phyloP scores from a whole-genome alignment of 352 stramenopile species.

The Pythium insidiosum region DNA sequence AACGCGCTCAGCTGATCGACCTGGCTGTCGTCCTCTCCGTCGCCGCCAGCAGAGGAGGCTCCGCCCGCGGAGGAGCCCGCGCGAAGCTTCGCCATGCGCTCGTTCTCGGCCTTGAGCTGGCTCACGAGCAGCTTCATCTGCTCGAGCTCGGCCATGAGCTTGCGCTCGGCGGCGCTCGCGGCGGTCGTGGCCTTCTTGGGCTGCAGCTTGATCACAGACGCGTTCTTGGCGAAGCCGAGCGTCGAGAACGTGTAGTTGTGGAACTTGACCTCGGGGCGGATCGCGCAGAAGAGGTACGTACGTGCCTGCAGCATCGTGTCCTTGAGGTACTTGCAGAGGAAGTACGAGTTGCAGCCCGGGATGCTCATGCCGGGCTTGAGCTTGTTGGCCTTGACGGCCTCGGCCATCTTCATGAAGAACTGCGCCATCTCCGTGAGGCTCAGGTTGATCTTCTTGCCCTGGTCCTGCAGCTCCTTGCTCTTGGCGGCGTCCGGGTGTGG shows the following conservation, averaged over 20 bases:
- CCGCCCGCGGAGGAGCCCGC: conserved; percentile 19
- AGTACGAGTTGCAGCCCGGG: conserved; percentile 92
- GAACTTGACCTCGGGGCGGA: conserved; percentile 91
- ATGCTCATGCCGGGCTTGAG: conserved; percentile 91
- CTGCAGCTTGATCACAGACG: conserved; percentile 91
- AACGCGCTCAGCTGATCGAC: conserved; percentile 61
- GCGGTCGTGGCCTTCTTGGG: conserved; percentile 91
- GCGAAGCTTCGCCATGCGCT: conserved; percentile 57
- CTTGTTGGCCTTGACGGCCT: conserved; percentile 91
- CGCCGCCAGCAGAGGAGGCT: conserved; percentile 11
- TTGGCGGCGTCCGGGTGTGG: conserved; percentile 86
- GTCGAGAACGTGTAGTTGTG: conserved; percentile 92
- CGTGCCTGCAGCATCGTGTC: conserved; percentile 92
- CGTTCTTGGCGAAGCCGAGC: conserved; percentile 93
- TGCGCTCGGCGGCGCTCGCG: conserved; percentile 86
- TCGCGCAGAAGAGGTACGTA: conserved; percentile 92
- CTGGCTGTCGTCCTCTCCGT: conserved; percentile 23
- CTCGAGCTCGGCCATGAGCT: conserved; percentile 92
- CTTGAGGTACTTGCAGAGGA: conserved; percentile 95
- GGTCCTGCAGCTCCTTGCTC: conserved; percentile 92
- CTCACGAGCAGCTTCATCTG: conserved; percentile 89
- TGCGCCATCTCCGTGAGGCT: conserved; percentile 94
- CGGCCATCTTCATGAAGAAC: conserved; percentile 97
- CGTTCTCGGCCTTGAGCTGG: conserved; percentile 78
- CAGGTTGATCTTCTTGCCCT: conserved; percentile 95